Conservation (phyloP, 768 basidiomycete species). For the Rhizopogon vesiculosus region DNA sequence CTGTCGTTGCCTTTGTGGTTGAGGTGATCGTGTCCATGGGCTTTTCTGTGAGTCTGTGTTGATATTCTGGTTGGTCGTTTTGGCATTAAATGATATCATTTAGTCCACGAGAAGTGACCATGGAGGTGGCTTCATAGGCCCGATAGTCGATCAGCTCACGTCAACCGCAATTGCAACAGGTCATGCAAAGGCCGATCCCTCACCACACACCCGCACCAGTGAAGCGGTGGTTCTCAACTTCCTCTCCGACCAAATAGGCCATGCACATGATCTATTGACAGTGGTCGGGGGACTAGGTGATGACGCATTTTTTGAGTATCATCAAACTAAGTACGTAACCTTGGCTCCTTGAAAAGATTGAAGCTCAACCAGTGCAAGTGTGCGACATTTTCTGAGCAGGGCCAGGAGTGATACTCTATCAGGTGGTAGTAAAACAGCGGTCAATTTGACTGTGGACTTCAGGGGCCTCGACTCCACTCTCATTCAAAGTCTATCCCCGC, state of each 20-base stretch:
- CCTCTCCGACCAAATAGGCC: slow-evolving; percentile 22
- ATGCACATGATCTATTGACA: slow-evolving; percentile 21
- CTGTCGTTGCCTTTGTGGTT: neutral
- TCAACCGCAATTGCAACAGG: neutral
- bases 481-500: slow-evolving; percentile 16
- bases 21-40: neutral
- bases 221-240: slow-evolving; percentile 19
- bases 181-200: neutral
- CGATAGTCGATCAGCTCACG: neutral
- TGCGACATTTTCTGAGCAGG: slow-evolving; percentile 4
- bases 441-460: slow-evolving; percentile 16
- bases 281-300: slow-evolving; percentile 15
- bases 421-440: neutral
- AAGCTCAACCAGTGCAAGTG: slow-evolving; percentile 3
- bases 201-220: too few species aligned
- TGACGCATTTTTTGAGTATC: slow-evolving; percentile 15
- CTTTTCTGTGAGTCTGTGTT: neutral
- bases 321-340: slow-evolving; percentile 15
- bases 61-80: neutral
- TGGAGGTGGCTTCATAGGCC: neutral
- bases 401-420: neutral
- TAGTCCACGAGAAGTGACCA: neutral
- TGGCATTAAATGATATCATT: too few species aligned
- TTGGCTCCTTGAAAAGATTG: neutral
- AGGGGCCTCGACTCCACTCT: slow-evolving; percentile 12